Conservation (phyloP, 2,329 filamentous ascomycete genomes). For the Botrytis sinoallii region DNA sequence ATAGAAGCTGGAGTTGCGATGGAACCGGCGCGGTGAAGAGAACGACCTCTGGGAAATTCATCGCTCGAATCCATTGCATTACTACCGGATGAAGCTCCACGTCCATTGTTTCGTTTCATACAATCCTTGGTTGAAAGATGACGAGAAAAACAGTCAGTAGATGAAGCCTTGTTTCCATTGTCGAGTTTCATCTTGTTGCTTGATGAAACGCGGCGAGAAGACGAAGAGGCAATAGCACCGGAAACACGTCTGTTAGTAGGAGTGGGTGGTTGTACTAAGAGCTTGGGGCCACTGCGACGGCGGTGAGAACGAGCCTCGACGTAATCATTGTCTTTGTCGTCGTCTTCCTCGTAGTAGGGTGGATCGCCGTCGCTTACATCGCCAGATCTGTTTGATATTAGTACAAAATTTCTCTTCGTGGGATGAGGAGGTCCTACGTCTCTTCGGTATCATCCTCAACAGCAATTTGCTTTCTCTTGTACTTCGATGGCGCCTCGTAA, state of each 20-base stretch:
- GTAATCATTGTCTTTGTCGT: not conserved
- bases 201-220: not conserved
- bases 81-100: not conserved
- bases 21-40: not conserved
- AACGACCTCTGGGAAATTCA: not conserved
- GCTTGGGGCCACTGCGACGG: not conserved
- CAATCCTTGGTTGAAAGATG: not conserved
- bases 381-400: not conserved
- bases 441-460: not conserved
- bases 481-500: not conserved
- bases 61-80: not conserved
- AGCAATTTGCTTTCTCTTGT: not conserved
- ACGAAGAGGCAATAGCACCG: not conserved
- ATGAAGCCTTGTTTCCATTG: not conserved
- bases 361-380: slow-evolving; percentile 10
- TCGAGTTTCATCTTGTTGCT: not conserved
- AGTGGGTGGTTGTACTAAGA: not conserved
- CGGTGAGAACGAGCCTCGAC: not conserved
- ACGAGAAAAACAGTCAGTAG: not conserved
- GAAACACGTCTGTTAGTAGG: not conserved
- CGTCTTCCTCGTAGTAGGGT: not conserved
- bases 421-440: not conserved
- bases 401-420: not conserved
- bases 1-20: not conserved
- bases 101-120: not conserved